These are phyloP conservation scores for Rubia peregrina DNA, from an alignment of 305 asterid genomes.

Conservation along the genomic window DNA sequence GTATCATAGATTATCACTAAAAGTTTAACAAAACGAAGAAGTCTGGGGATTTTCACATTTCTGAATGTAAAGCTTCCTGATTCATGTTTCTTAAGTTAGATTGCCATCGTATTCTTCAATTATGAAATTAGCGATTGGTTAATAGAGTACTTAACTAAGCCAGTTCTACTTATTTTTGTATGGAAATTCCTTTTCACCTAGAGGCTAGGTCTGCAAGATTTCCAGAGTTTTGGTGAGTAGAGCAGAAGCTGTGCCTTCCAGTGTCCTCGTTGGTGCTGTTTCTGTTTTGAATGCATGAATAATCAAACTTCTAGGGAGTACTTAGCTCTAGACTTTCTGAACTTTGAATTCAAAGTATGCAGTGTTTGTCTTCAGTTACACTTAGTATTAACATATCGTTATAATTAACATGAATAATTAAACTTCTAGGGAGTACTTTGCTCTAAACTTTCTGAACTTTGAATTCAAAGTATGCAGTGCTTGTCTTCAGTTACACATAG, in stretches of 20 bases:
- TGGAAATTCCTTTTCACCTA: background rate
- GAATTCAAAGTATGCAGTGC: background rate
- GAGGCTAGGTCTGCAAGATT: background rate
- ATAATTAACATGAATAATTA: conserved; percentile 1
- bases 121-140: background rate
- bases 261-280: background rate
- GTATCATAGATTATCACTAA: background rate
- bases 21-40: background rate
- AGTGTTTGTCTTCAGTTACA: background rate
- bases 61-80: background rate
- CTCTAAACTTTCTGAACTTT: background rate
- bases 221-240: background rate
- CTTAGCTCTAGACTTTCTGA: background rate
- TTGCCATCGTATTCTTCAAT: background rate
- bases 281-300: background rate
- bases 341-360: background rate
- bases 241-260: background rate
- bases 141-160: background rate
- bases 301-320: background rate
- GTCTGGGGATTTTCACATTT: background rate
- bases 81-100: background rate
- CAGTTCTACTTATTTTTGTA: background rate
- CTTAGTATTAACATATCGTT: background rate
- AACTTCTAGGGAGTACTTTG: background rate
- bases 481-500: background rate